These are phyloP conservation scores for Nothophaeocryptopus gaeumannii DNA, from an alignment of 2,329 filamentous ascomycete species.

Conservation along the genomic window DNA sequence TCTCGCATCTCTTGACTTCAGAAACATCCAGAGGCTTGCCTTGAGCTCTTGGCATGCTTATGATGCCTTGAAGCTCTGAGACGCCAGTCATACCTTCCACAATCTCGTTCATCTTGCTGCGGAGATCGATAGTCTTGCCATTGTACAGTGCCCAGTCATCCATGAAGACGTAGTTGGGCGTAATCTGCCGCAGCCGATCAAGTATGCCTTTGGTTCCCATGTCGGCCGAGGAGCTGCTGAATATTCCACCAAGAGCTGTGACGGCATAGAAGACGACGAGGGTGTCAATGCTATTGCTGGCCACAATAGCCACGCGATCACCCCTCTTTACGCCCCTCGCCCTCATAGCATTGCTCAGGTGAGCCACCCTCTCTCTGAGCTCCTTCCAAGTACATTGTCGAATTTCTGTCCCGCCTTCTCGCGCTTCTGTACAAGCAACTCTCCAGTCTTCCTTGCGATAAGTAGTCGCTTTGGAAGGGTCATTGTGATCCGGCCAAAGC, in stretches of 20 bases:
- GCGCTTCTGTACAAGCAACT: conserved; percentile 68
- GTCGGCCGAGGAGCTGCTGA: conserved; percentile 74
- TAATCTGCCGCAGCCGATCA: conserved; percentile 70
- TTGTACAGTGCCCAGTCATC: conserved; percentile 80
- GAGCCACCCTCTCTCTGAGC: conserved; percentile 58
- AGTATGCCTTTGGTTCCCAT: conserved; percentile 78
- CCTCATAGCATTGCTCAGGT: conserved; percentile 64
- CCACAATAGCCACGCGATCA: conserved; percentile 73
- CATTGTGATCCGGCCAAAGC: conserved; percentile 51
- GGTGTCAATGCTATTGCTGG: conserved; percentile 72
- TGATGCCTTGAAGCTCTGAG: conserved; percentile 58
- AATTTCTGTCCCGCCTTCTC: conserved; percentile 60
- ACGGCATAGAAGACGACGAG: conserved; percentile 68
- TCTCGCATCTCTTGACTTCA: conserved; percentile 49
- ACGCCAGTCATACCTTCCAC: conserved; percentile 61
- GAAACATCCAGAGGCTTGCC: conserved; percentile 57
- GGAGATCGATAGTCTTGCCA: conserved; percentile 68
- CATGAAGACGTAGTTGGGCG: conserved; percentile 77
- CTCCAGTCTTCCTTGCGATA: conserved; percentile 67
- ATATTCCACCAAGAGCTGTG: conserved; percentile 69
- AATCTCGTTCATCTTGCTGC: conserved; percentile 68
- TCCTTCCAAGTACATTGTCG: conserved; percentile 64
- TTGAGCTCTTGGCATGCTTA: conserved; percentile 66
- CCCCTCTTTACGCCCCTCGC: conserved; percentile 65
- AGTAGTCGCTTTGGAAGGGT: conserved; percentile 50